A percentile compares a stretch with the other conserved stretches of the same genome.
These are phyloP conservation scores for Prototheca cutis DNA, from an alignment of 163 green algal species.

Conservation along the genomic window DNA sequence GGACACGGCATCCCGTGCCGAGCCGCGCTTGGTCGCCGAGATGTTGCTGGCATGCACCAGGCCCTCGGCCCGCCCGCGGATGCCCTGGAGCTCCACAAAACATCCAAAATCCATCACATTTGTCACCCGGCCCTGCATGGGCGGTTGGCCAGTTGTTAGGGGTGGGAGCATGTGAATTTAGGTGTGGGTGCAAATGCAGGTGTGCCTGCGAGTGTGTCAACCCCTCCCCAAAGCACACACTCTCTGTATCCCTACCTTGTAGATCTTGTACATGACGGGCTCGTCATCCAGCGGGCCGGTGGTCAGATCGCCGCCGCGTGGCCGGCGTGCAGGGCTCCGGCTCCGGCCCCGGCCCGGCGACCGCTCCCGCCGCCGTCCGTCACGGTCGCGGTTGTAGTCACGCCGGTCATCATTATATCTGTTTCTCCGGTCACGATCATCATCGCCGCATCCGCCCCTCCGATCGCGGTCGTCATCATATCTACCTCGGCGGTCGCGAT, in stretches of 20 bases:
- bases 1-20: conserved; percentile 70
- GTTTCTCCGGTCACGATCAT: too few species aligned
- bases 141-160: too few species aligned
- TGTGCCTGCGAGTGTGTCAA: too few species aligned
- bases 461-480: conserved; percentile 8
- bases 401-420: too few species aligned
- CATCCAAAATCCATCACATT: conserved; percentile 90
- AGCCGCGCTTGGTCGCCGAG: conserved; percentile 31
- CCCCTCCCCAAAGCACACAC: too few species aligned
- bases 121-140: conserved; percentile 55
- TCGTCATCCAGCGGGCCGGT: conserved; percentile 47
- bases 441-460: conserved; percentile 6
- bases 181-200: too few species aligned
- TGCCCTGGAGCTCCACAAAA: conserved; percentile 87
- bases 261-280: conserved; percentile 69
- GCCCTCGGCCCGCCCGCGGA: conserved; percentile 56
- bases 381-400: too few species aligned
- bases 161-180: too few species aligned
- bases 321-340: conserved; percentile 2
- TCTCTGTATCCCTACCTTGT: too few species aligned
- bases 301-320: too few species aligned
- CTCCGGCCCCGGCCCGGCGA: conserved; percentile 4
- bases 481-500: not conserved
- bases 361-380: too few species aligned
- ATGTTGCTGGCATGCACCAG: conserved; percentile 90